Evolutionary conservation across 331 rosid genomes (phyloP).

Genomic region (Spiraea crenata): DNA sequence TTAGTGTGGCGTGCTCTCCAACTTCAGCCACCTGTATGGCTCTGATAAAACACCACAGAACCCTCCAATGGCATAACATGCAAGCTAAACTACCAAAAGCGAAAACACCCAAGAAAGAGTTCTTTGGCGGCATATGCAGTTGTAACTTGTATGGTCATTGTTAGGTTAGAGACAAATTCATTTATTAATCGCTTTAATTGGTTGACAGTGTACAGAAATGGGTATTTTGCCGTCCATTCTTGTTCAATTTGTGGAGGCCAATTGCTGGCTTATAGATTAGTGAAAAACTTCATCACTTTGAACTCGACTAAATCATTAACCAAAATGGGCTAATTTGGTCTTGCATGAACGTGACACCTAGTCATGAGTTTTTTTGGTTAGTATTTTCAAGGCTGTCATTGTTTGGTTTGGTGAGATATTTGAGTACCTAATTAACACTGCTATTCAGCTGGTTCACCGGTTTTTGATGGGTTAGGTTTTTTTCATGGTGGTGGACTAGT

Average conservation of each 20-base stretch:
- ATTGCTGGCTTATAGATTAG: background rate
- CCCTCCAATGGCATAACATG: constrained; percentile 7
- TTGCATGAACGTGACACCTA: constrained; percentile 6
- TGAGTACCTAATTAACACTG: background rate
- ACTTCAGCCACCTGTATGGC: constrained; percentile 29
- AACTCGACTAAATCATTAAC: constrained; percentile 10
- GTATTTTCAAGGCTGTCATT: constrained; percentile 2
- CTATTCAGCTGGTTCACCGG: constrained; percentile 1
- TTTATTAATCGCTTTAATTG: background rate
- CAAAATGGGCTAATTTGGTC: constrained; percentile 2
- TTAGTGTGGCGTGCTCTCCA: constrained; percentile 27
- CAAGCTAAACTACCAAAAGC: background rate
- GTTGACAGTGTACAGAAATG: constrained; percentile 2
- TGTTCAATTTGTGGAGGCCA: constrained; percentile 12
- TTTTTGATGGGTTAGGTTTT: constrained; percentile 15
- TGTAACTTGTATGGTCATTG: background rate
- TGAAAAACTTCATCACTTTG: background rate
- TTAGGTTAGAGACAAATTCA: constrained; percentile 9
- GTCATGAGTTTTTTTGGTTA: background rate
- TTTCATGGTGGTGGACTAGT: background rate
- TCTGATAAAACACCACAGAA: constrained; percentile 1
- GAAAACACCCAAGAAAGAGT: background rate
- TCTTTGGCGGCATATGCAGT: background rate
- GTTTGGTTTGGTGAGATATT: constrained; percentile 19
- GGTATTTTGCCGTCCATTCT: constrained; percentile 17